Base-by-base conservation (phyloP, 345 rosid species). In the Xanthoceras sorbifolium region DNA sequence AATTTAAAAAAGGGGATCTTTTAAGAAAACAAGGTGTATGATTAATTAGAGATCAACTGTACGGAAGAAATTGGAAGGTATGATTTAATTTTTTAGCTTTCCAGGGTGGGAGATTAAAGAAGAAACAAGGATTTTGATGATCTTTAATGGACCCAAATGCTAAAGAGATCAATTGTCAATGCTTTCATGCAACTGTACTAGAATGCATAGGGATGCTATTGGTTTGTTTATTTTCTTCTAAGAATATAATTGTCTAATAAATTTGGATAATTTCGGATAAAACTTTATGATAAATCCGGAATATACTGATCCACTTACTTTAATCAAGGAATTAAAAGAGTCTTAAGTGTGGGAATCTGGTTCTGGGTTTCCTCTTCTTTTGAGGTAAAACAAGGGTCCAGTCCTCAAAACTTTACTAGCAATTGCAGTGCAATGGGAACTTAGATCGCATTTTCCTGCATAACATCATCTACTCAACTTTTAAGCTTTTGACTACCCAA, bases 71-170 rank as follows among this genome's bases (percentile, higher is more conserved):
- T 29, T 20, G 32, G 31, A 64, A 42, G 59, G 25, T 60, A 36
- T 73, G 40, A 73, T 73, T 46, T 44, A 32, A 34, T 8, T 31
- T 4, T 29, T 48, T 28, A 64, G 77, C 23, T 44, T 74, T 74
- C 44, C 77, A 44, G 77, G 31, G 29, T 62, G 76, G 69, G 60
- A 62, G n/a, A n/a, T n/a, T n/a, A n/a, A n/a, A n/a, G n/a, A n/a
- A n/a, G n/a, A n/a, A n/a, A n/a, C n/a, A n/a, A n/a, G n/a, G n/a
- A n/a, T n/a, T n/a, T n/a, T n/a, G n/a, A n/a, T n/a, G n/a, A n/a
- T n/a, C n/a, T n/a, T n/a, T n/a, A n/a, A n/a, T n/a, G n/a, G n/a
- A n/a, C n/a, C n/a, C n/a, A n/a, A n/a, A n/a, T n/a, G n/a, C n/a
- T n/a, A n/a, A n/a, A n/a, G n/a, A n/a, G n/a, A 22, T 11, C 32